phyloP scores from a whole-genome alignment of 2,329 filamentous ascomycete species.

The Nannizzia gypsea region DNA sequence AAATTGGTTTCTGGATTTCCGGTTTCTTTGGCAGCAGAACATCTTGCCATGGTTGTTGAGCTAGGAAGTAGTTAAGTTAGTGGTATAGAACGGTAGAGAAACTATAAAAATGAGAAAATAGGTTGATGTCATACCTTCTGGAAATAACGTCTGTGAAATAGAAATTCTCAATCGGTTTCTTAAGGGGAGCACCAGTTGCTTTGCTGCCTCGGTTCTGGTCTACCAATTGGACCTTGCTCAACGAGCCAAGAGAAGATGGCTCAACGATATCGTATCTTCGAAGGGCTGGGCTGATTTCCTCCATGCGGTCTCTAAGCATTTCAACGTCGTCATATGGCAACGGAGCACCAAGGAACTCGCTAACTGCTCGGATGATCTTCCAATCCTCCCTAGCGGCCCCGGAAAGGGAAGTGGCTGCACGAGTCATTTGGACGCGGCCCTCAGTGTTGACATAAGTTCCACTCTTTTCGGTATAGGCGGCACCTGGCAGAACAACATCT shows the following conservation, averaged over 20 bases:
- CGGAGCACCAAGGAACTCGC: constrained; percentile 77
- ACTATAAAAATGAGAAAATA: constrained; percentile 12
- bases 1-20: constrained; percentile 68
- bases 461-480: constrained; percentile 93
- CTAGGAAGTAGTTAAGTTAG: constrained; percentile 34
- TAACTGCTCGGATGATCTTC: constrained; percentile 93
- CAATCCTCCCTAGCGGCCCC: constrained; percentile 90
- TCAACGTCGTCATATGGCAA: constrained; percentile 91
- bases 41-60: constrained; percentile 96
- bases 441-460: constrained; percentile 97
- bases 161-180: constrained; percentile 86
- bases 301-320: constrained; percentile 80
- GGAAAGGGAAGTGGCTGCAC: constrained; percentile 75
- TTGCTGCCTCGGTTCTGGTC: constrained; percentile 89
- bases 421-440: constrained; percentile 86
- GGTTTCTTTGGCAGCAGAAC: constrained; percentile 80
- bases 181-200: constrained; percentile 59
- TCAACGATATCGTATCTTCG: constrained; percentile 86
- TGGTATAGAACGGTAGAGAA: neutral
- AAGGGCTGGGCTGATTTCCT: constrained; percentile 83
- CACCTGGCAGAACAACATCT: constrained; percentile 84
- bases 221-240: constrained; percentile 89
- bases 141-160: constrained; percentile 97
- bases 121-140: constrained; percentile 57
- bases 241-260: constrained; percentile 56